A percentile compares a stretch with the other conserved stretches of the same genome.
phyloP scores from a whole-genome alignment of 257 asterid species.

The Coffea canephora region DNA sequence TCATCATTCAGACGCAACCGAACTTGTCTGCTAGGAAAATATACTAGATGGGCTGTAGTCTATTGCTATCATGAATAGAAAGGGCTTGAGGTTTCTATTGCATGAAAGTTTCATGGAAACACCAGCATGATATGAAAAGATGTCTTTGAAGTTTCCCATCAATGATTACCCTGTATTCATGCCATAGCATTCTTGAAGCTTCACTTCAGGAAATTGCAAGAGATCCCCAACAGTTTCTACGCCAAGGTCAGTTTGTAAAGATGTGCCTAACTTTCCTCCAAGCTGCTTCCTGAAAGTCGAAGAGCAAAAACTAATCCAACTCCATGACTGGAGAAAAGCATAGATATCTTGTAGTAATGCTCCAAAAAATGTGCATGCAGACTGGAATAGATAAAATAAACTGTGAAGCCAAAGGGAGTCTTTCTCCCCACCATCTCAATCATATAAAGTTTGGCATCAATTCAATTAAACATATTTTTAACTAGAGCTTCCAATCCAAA shows the following conservation, averaged over 20 bases:
- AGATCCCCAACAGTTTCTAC: constrained; percentile 90
- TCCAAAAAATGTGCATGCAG: neutral
- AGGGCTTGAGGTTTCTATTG: neutral
- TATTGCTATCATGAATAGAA: neutral
- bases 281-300: constrained; percentile 81
- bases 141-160: constrained; percentile 6
- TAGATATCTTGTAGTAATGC: constrained; percentile 4
- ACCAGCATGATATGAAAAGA: neutral
- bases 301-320: neutral
- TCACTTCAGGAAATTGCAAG: constrained; percentile 74
- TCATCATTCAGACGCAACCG: neutral
- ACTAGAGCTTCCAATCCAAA: neutral
- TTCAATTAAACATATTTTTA: neutral
- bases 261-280: constrained; percentile 95
- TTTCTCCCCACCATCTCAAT: neutral
- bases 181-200: constrained; percentile 86
- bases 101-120: neutral
- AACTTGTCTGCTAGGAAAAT: neutral
- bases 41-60: neutral
- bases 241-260: constrained; percentile 71
- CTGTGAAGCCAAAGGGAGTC: neutral
- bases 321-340: constrained; percentile 8
- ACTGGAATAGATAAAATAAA: neutral
- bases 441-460: neutral
- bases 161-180: constrained; percentile 80